Conservation (phyloP, 2,329 filamentous ascomycete species). For the Macroventuria anomochaeta region DNA sequence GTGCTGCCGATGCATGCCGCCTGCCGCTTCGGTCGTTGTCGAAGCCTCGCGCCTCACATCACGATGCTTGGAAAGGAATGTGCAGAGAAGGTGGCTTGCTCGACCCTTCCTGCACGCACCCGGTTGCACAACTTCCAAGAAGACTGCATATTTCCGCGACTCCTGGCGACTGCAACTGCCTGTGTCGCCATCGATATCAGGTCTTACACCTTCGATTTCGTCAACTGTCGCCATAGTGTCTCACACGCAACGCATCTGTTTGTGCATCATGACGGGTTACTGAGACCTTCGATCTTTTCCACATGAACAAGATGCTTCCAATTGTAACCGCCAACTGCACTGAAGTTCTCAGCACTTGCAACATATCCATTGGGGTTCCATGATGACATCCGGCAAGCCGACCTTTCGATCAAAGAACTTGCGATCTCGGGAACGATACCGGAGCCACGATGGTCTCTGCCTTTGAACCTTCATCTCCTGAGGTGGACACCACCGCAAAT, state of each 20-base stretch:
- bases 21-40: slow-evolving; percentile 18
- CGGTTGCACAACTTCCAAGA: slow-evolving; percentile 20
- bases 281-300: not conserved
- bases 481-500: slow-evolving; percentile 26
- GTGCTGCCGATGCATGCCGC: slow-evolving; percentile 24
- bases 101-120: slow-evolving; percentile 15
- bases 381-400: not conserved
- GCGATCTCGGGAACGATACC: not conserved
- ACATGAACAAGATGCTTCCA: not conserved
- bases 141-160: slow-evolving; percentile 21
- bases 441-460: not conserved
- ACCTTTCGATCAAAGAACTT: not conserved
- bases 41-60: slow-evolving; percentile 21
- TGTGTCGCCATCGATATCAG: slow-evolving; percentile 28
- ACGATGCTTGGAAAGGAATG: slow-evolving; percentile 22
- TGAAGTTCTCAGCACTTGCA: not conserved
- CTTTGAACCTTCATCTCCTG: slow-evolving; percentile 4
- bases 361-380: not conserved
- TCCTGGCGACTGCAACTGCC: slow-evolving; percentile 18
- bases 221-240: slow-evolving; percentile 27
- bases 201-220: slow-evolving; percentile 34
- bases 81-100: slow-evolving; percentile 29
- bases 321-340: not conserved
- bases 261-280: slow-evolving; percentile 5
- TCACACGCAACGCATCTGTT: slow-evolving; percentile 11